Evolutionary conservation across 164 flowering plant genomes (phyloP), one percentile per base, ranked within the genome.

Genomic region (Santalum album): DNA sequence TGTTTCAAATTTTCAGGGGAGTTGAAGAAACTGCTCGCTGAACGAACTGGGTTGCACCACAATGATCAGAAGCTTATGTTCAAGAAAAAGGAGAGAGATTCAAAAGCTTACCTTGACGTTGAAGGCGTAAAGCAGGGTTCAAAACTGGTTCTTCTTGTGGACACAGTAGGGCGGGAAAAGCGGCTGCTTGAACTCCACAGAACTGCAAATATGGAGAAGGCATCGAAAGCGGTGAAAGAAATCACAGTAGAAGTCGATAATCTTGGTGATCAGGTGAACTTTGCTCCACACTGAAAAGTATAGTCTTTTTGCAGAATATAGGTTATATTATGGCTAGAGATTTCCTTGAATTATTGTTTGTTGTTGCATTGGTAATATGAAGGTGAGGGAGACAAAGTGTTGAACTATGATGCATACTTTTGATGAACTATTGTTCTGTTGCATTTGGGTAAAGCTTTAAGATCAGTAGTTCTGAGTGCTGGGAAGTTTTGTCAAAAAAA

Each of bases 31-130:
- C 63, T 60, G 71, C 36, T 79, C 39, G 69, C 71, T 14, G 73
- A 63, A 22, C 29, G 23, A 12, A 77, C 77, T 3, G 79, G 79
- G 25, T 27, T 79, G 52, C 67, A 75, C 27, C 67, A 35, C 27
- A 55, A 62, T 17, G 78, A 79, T 40, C 79, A 74, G 67, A 79
- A 75, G 46, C 44, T 79, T 55, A 56, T 74, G 9, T 77, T 38
- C 67, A 76, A 77, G 32, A 66, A 75, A 24, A 74, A 75, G 29
- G 84, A 77, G 59, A 74, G 78, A 48, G 73, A 69, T 43, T 77
- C 84, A 9, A 79, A 65, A 49, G 42, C 49, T 0, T 79, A 53
- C 56, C 71, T 79, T 50, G 84, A 79, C 58, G 57, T 53, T 50
- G 49, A 35, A 17, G 66, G 78, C 2, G 77, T 79, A 14, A 79